Percentiles rank a stretch among this genome's conserved stretches.
phyloP scores from a whole-genome alignment of 495 filamentous ascomycete species.

The Penicillium paradoxum region DNA sequence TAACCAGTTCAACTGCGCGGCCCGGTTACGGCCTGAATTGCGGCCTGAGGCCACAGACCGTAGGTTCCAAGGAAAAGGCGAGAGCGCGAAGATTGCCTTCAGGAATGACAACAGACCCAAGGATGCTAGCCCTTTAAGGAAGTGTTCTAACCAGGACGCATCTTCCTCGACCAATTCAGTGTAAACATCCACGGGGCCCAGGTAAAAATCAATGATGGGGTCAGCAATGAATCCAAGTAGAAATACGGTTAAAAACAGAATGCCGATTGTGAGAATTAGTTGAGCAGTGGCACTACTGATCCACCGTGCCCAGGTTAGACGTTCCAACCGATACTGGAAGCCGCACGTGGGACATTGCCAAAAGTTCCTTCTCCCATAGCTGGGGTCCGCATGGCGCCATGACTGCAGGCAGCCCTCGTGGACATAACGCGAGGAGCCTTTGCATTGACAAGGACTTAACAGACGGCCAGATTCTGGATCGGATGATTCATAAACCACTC shows the following conservation, averaged over 20 bases:
- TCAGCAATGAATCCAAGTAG: conserved; percentile 86
- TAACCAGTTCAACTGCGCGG: conserved; percentile 68
- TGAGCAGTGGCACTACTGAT: conserved; percentile 64
- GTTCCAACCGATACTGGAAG: conserved; percentile 76
- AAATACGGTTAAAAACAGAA: conserved; percentile 68
- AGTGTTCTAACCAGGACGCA: conserved; percentile 69
- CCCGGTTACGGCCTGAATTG: conserved; percentile 63
- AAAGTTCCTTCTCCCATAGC: conserved; percentile 61
- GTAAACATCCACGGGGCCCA: conserved; percentile 60
- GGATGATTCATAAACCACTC: conserved; percentile 69
- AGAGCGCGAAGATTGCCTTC: conserved; percentile 70
- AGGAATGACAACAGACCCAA: conserved; percentile 81
- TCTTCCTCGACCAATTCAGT: conserved; percentile 40
- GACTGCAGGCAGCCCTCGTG: conserved; percentile 88
- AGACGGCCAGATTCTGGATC: conserved; percentile 72
- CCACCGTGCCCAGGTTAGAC: conserved; percentile 70
- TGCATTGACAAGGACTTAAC: conserved; percentile 90
- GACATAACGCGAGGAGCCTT: conserved; percentile 86
- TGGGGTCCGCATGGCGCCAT: conserved; percentile 75
- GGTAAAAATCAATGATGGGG: conserved; percentile 82
- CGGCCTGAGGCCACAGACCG: conserved; percentile 48
- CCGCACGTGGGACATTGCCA: conserved; percentile 87
- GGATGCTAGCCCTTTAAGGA: conserved; percentile 79
- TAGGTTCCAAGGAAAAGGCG: conserved; percentile 71
- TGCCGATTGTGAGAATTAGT: conserved; percentile 59